Percentiles rank a stretch among this genome's conserved stretches.
phyloP scores from a whole-genome alignment of 495 filamentous ascomycete species.

The Cercophora scortea region DNA sequence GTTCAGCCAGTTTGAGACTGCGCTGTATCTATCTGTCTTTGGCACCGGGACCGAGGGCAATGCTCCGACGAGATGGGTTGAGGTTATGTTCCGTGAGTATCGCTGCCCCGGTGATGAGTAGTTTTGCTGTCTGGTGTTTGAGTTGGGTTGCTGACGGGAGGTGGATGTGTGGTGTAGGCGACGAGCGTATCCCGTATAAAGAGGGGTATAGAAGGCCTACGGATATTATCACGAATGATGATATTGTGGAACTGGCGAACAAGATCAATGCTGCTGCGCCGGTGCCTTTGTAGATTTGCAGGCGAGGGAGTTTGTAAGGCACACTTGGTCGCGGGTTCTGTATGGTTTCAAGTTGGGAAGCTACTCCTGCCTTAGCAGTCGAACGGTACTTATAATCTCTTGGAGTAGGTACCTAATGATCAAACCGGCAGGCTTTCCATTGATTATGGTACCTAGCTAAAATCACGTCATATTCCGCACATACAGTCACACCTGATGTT shows the following conservation, averaged over 20 bases:
- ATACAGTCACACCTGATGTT: too few relatives aligned
- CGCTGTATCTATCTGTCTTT: constrained; percentile 17
- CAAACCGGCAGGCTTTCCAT: too few relatives aligned
- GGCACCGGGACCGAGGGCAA: constrained; percentile 7
- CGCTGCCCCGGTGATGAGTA: not conserved
- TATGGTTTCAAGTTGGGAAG: too few relatives aligned
- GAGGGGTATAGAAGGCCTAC: constrained; percentile 4
- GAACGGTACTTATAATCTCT: too few relatives aligned
- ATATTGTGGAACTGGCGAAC: constrained; percentile 4
- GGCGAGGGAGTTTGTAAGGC: too few relatives aligned
- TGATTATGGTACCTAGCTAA: too few relatives aligned
- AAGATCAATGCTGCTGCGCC: not conserved
- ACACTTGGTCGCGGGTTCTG: too few relatives aligned
- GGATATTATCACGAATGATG: constrained; percentile 5
- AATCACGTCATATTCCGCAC: too few relatives aligned
- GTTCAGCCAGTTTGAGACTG: constrained; percentile 15
- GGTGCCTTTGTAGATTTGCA: too few relatives aligned
- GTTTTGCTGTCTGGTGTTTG: not conserved
- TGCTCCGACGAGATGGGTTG: constrained; percentile 12
- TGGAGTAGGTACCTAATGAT: too few relatives aligned
- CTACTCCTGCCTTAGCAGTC: too few relatives aligned
- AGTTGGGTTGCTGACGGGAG: not conserved
- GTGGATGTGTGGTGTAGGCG: not conserved
- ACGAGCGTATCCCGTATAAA: constrained; percentile 9
- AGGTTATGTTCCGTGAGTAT: constrained; percentile 11